Evolutionary conservation across 768 basidiomycete genomes (phyloP).

Genomic region (Plicaturopsis crispa): DNA sequence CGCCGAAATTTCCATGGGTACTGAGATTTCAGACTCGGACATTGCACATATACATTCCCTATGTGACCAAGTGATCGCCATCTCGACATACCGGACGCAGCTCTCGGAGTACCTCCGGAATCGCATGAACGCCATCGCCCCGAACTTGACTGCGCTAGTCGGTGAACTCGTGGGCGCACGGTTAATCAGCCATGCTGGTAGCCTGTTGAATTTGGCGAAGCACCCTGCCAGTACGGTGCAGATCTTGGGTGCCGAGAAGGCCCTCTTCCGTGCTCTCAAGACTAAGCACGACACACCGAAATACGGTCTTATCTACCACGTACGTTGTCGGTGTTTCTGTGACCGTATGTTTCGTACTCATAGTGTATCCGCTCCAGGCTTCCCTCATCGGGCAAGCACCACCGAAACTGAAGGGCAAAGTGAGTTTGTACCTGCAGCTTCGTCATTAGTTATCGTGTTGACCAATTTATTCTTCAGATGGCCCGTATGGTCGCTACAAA

Average conservation of each 20-base stretch:
- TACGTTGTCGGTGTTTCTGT: constrained; percentile 25
- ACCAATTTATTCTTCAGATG: constrained; percentile 48
- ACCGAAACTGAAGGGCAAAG: constrained; percentile 97
- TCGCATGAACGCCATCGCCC: constrained; percentile 97
- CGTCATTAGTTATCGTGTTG: not conserved
- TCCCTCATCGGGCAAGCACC: constrained; percentile 96
- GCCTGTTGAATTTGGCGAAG: constrained; percentile 62
- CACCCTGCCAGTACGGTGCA: constrained; percentile 76
- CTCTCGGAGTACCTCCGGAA: constrained; percentile 95
- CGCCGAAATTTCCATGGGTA: constrained; percentile 98
- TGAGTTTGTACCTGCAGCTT: constrained; percentile 17
- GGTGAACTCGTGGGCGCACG: constrained; percentile 74
- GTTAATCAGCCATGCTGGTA: constrained; percentile 69
- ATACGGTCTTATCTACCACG: constrained; percentile 99
- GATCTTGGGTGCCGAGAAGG: constrained; percentile 73
- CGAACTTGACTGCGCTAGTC: constrained; percentile 85
- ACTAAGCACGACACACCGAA: constrained; percentile 95
- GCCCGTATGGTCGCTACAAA: constrained; percentile 99
- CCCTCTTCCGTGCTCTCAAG: constrained; percentile 68
- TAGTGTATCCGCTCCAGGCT: constrained; percentile 40
- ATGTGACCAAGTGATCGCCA: constrained; percentile 97
- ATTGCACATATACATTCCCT: constrained; percentile 95
- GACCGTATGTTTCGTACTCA: constrained; percentile 4
- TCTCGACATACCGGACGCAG: constrained; percentile 90
- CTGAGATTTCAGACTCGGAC: constrained; percentile 95